Evolutionary conservation across 169 alveolate genomes (phyloP), one percentile per base, ranked within the genome.

Genomic region (Cyclospora cayetanensis): DNA sequence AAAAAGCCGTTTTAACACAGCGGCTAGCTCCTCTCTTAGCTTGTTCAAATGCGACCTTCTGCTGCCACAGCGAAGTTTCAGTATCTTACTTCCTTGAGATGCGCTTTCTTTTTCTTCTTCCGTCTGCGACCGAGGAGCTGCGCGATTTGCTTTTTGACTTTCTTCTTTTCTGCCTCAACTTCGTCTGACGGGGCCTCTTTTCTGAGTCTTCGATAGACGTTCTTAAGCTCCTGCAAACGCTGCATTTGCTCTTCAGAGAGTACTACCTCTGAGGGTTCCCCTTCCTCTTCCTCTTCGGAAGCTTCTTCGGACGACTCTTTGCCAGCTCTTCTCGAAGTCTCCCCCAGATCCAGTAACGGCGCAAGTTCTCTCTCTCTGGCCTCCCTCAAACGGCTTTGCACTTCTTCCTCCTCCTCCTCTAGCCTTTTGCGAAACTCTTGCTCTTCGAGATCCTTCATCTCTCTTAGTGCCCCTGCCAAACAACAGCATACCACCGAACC

Each of bases 381-480:
- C 53, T 76, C 86, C 29, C 65, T 43, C 29, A 50, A 15, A 35
- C 90, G 90, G 20, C 37, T 80, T 34, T 55, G 76, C 34, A 80
- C 66, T 43, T 80, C 90, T 1, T 63, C 52, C 20, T 80, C 77
- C 35, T 80, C 86, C 9, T 63, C 86, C 53, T 76, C 86, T 3
- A 63, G 86, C 22, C 66, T 63, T 46, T 15, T 76, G 29, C 66
- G 86, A 43, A 76, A 66, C 50, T 76, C 90, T 37, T 52, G 76
- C 50, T 80, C 90, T 52, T 80, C 74, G 25, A 37, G 90, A 31
- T 80, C 90, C 74, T 80, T 80, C 53, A 63, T 41, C 76, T 50
- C 90, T 66, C 27, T 34, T 35, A 80, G 53, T 31, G 90, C 74
- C 55, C 53, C 90, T 80, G 77, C 22, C 0, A 53, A 37, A 29